Conservation (phyloP, 345 rosid genomes). For the Populus nigra region DNA sequence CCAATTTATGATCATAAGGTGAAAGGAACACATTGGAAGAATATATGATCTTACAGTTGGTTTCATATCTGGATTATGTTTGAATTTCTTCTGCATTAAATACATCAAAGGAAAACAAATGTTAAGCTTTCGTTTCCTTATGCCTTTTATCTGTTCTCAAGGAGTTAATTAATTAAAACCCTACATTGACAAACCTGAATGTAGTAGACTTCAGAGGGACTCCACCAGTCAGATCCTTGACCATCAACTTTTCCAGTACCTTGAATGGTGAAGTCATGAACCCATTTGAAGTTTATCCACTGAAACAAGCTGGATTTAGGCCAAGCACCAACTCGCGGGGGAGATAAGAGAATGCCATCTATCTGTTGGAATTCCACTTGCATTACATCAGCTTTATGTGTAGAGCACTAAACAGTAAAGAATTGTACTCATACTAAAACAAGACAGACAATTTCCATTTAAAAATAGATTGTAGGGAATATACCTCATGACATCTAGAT, state of each 20-base stretch:
- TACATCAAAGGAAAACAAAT: neutral
- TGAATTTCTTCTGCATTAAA: conserved; percentile 47
- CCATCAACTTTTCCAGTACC: conserved; percentile 74
- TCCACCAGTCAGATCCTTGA: conserved; percentile 87
- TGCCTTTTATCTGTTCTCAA: neutral
- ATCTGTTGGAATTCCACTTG: conserved; percentile 43
- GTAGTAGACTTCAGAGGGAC: conserved; percentile 29
- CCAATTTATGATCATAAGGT: neutral
- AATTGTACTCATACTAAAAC: neutral
- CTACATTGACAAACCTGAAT: conserved; percentile 38
- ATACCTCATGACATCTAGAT: conserved; percentile 6
- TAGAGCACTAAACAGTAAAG: neutral
- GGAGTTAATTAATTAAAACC: neutral
- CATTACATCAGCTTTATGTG: conserved; percentile 19
- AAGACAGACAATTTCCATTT: neutral
- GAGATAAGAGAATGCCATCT: conserved; percentile 72
- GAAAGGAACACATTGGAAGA: too few relatives aligned
- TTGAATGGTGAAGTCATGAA: conserved; percentile 61
- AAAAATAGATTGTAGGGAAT: neutral
- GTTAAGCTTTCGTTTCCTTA: neutral
- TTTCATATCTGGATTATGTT: conserved; percentile 56
- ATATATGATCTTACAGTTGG: conserved; percentile 58
- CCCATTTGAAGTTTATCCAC: conserved; percentile 88
- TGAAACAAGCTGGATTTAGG: conserved; percentile 64
- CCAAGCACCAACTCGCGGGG: conserved; percentile 62